phyloP scores from a whole-genome alignment of 1,284 basidiomycete genomes.

The Rhodofomes roseus region DNA sequence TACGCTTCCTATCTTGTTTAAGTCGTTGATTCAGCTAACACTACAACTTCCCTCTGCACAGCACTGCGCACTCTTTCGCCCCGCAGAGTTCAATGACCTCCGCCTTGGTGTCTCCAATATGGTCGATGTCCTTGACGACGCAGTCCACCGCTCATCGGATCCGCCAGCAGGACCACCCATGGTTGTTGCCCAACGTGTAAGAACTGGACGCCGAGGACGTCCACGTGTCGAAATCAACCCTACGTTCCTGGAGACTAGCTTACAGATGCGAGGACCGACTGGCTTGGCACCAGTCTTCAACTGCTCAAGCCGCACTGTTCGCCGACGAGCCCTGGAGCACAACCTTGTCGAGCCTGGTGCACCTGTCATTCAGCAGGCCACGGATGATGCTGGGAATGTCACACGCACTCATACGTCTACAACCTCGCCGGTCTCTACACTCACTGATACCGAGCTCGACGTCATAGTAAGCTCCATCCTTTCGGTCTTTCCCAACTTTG shows the following conservation, averaged over 20 bases:
- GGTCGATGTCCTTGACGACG: conserved; percentile 19
- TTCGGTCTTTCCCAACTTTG: conserved; percentile 20
- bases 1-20: background rate
- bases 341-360: conserved; percentile 25
- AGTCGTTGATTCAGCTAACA: background rate
- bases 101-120: conserved; percentile 16
- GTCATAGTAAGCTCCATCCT: conserved; percentile 12
- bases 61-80: conserved; percentile 15
- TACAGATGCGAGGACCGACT: conserved; percentile 25
- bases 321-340: conserved; percentile 27
- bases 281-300: conserved; percentile 19
- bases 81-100: conserved; percentile 17
- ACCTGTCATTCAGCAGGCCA: conserved; percentile 19
- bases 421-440: conserved; percentile 2
- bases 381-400: background rate
- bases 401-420: background rate
- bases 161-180: conserved; percentile 12
- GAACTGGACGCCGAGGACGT: conserved; percentile 23
- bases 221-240: conserved; percentile 27
- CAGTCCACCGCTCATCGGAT: conserved; percentile 19
- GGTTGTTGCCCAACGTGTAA: conserved; percentile 6
- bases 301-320: conserved; percentile 24
- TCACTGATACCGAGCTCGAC: conserved; percentile 20
- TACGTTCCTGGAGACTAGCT: conserved; percentile 21
- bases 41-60: background rate